Conservation (phyloP, 768 basidiomycete genomes). For the Cyathus striatus region DNA sequence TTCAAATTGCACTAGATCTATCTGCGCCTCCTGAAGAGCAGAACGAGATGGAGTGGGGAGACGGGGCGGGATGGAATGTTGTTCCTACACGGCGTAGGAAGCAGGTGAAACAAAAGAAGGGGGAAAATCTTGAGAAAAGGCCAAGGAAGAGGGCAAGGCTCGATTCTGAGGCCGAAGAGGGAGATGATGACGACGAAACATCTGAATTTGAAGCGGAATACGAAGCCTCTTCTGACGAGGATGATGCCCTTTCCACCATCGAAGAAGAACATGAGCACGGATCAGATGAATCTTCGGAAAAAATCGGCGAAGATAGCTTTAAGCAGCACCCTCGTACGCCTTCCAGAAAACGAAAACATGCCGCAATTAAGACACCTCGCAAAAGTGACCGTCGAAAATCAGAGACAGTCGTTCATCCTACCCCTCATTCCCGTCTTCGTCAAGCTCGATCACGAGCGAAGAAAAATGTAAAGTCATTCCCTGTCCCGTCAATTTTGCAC, state of each 20-base stretch:
- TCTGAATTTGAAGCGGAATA: slow-evolving; percentile 14
- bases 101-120: no score
- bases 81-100: no score
- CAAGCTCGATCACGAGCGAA: no score
- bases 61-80: slow-evolving; percentile 46
- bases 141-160: slow-evolving; percentile 19
- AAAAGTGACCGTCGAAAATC: slow-evolving; percentile 24
- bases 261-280: slow-evolving; percentile 10
- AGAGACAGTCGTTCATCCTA: slow-evolving; percentile 51
- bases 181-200: slow-evolving; percentile 8
- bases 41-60: no score
- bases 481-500: slow-evolving; percentile 15
- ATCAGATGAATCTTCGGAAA: slow-evolving; percentile 18
- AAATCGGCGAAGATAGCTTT: no score
- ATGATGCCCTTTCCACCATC: slow-evolving; percentile 9
- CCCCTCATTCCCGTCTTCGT: slow-evolving; percentile 53
- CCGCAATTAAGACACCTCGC: slow-evolving; percentile 18
- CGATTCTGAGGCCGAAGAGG: slow-evolving; percentile 15
- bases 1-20: slow-evolving; percentile 28
- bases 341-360: slow-evolving; percentile 45
- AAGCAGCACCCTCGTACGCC: slow-evolving; percentile 43
- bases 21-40: no score
- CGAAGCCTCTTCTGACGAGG: slow-evolving; percentile 11
- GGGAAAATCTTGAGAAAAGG: background rate
- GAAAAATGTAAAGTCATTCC: slow-evolving; percentile 26